Evolutionary conservation across 768 basidiomycete genomes (phyloP), one percentile per base, ranked within the genome.

Genomic region (Hygrophoropsis aurantiaca): DNA sequence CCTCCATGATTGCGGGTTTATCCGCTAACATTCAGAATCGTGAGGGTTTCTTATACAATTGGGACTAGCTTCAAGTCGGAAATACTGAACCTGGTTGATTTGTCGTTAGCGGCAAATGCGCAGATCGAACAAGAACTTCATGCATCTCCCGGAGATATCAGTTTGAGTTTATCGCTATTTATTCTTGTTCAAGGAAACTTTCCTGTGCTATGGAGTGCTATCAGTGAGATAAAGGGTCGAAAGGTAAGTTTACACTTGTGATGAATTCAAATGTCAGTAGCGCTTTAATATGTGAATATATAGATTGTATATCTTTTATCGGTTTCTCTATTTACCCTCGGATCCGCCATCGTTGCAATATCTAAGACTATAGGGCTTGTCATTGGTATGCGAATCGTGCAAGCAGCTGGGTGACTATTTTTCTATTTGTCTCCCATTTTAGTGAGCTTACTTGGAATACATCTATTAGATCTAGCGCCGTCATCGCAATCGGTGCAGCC

Each of bases 401-500:
- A 89, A 62, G 84, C 78, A 11, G 64, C 72, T 45, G 87, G 87
- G 80, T 81, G 59, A 42, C n/a, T 9, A 19, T 26, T 9, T 11
- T 3, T 53, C 16, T 21, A 6, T 48, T 3, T 5, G 20, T 26
- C 13, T 43, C 24, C 18, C 24, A 11, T 36, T 46, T 24, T 41
- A n/a, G n/a, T n/a, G n/a, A n/a, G n/a, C n/a, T 18, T n/a, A 19
- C n/a, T n/a, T 10, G 5, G 27, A 8, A 11, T 32, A 18, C 19
- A 55, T 26, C 4, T 1, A 16, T 24, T 51, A 85, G 82, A 20
- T 80, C 82, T 6, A 80, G 82, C 40, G 84, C 86, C 1, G 82
- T 87, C 10, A 72, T 85, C n/a, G 60, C 82, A 0, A 81, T 92
- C 36, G 90, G 88, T 4, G 84, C 85, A 0, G 87, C 86, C 8